Conservation (phyloP, 192 early-diverging fungal species). For the Lunasporangiospora selenospora region DNA sequence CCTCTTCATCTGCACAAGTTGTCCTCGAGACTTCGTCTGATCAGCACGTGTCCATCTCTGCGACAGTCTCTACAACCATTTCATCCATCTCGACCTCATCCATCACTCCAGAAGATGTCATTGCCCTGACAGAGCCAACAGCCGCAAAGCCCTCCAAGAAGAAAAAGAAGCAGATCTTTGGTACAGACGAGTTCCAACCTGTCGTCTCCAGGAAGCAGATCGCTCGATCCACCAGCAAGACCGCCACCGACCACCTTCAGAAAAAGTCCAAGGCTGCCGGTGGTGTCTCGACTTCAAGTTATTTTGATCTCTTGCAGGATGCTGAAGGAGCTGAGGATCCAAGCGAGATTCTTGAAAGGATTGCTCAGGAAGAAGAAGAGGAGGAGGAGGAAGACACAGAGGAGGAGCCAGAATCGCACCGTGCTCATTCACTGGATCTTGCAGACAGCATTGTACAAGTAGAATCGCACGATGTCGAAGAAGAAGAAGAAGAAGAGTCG, state of each 20-base stretch:
- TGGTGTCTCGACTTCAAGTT: conserved; percentile 41
- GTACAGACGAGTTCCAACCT: conserved; percentile 47
- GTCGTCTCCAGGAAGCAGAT: conserved; percentile 47
- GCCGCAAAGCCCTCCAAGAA: conserved; percentile 28
- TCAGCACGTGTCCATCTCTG: background rate
- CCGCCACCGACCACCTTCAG: background rate
- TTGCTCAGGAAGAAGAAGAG: conserved; percentile 8
- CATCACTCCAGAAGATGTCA: background rate
- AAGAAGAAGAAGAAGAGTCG: background rate
- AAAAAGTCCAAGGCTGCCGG: conserved; percentile 22
- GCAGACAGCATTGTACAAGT: conserved; percentile 13
- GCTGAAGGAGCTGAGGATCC: conserved; percentile 35
- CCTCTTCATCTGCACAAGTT: background rate
- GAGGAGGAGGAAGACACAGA: background rate
- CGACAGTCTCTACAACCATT: background rate
- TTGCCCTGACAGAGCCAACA: too few relatives aligned
- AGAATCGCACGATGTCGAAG: background rate
- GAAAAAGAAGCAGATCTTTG: conserved; percentile 50
- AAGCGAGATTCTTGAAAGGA: conserved; percentile 23
- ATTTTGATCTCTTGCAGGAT: conserved; percentile 44
- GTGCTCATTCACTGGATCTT: too few relatives aligned
- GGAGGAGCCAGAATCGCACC: too few relatives aligned
- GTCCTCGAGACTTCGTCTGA: background rate
- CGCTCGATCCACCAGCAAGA: conserved; percentile 31
- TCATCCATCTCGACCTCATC: background rate